A percentile compares a stretch with the other conserved stretches of the same genome.
phyloP scores from a whole-genome alignment of 2,329 filamentous ascomycete genomes.

The Alternaria sp. region DNA sequence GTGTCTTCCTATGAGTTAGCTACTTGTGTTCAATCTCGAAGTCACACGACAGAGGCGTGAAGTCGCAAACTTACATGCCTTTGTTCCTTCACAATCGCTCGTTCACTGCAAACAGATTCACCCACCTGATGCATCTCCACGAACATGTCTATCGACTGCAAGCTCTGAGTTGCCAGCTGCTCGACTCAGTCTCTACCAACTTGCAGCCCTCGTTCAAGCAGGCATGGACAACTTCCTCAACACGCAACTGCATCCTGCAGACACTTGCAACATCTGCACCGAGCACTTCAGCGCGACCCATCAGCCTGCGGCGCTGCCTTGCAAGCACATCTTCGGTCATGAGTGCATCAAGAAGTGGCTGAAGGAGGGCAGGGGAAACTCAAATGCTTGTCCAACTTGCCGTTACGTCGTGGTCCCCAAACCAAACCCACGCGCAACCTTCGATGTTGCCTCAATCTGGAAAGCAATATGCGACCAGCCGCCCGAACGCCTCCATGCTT shows the following conservation, averaged over 20 bases:
- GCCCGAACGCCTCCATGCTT: conserved; percentile 20
- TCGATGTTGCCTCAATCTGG: conserved; percentile 35
- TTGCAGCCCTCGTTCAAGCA: not conserved
- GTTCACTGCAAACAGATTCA: not conserved
- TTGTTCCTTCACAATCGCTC: not conserved
- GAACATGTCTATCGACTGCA: not conserved
- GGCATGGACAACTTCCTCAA: conserved; percentile 36
- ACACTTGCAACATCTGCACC: conserved; percentile 36
- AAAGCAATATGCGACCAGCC: conserved; percentile 31
- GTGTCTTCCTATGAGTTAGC: not conserved
- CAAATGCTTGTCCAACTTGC: conserved; percentile 36
- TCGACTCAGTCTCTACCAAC: not conserved
- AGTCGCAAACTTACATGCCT: not conserved
- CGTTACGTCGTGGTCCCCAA: conserved; percentile 27
- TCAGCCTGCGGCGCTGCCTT: conserved; percentile 37
- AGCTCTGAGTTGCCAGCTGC: not conserved
- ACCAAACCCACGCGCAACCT: conserved; percentile 11
- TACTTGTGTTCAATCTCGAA: not conserved
- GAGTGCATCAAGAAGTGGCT: conserved; percentile 39
- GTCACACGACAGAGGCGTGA: not conserved
- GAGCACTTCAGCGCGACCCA: conserved; percentile 32
- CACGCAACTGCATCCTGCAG: conserved; percentile 32
- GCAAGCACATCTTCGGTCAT: conserved; percentile 42
- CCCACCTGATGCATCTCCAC: not conserved
- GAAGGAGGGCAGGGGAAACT: conserved; percentile 28